phyloP scores from a whole-genome alignment of 306 rosid species.

The Ceratonia siliqua region DNA sequence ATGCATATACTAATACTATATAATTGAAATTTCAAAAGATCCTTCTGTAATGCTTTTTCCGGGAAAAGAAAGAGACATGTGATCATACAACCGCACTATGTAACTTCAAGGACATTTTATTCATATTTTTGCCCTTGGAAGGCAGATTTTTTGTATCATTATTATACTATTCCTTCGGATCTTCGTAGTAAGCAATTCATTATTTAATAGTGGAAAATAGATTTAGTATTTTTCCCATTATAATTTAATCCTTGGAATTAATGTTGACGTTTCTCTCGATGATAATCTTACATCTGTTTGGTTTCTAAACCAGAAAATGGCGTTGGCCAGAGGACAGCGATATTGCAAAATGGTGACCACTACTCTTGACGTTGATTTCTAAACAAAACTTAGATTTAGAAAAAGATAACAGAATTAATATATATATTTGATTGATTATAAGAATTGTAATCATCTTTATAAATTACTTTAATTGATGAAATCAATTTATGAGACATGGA shows the following conservation, averaged over 20 bases:
- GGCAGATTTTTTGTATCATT: background rate
- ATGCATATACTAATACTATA: background rate
- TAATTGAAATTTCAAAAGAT: background rate
- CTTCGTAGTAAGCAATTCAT: background rate
- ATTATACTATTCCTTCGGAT: background rate
- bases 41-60: background rate
- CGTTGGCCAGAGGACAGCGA: background rate
- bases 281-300: background rate
- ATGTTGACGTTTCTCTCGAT: background rate
- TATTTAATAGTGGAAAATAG: background rate
- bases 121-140: background rate
- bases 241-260: background rate
- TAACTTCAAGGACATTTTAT: background rate
- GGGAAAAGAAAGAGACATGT: conserved; percentile 7
- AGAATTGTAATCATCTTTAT: too few species aligned
- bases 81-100: background rate
- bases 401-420: too few species aligned
- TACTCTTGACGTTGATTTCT: too few species aligned
- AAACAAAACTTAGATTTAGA: too few species aligned
- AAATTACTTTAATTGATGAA: too few species aligned
- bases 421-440: too few species aligned
- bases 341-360: too few species aligned
- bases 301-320: background rate
- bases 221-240: too few species aligned
- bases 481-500: too few species aligned